Evolutionary conservation across 1,284 basidiomycete genomes (phyloP).

Genomic region (Blastosporella zonata): DNA sequence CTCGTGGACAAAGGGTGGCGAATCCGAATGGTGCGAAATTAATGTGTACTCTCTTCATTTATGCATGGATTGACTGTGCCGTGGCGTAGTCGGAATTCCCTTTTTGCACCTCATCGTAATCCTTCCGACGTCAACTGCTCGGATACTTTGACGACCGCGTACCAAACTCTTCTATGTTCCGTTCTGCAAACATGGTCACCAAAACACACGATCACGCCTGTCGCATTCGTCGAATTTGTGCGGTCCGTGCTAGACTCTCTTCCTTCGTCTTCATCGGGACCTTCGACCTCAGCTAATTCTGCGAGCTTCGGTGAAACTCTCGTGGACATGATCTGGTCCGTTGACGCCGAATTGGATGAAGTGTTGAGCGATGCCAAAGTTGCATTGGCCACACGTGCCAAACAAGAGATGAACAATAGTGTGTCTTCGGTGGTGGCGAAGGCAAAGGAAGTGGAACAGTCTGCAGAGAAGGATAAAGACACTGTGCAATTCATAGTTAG

Average conservation of each 20-base stretch:
- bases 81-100: conserved; percentile 50
- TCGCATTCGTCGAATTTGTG: conserved; percentile 58
- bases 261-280: conserved; percentile 64
- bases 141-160: conserved; percentile 59
- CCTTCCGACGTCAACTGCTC: conserved; percentile 47
- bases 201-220: conserved; percentile 41
- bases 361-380: conserved; percentile 53
- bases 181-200: conserved; percentile 54
- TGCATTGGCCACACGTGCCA: conserved; percentile 32
- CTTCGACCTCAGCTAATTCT: conserved; percentile 37
- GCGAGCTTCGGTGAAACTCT: conserved; percentile 61
- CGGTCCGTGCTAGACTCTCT: conserved; percentile 55
- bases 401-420: conserved; percentile 26
- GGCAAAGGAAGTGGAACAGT: conserved; percentile 45
- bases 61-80: conserved; percentile 12
- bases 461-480: conserved; percentile 60
- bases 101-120: conserved; percentile 55
- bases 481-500: conserved; percentile 57
- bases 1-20: conserved; percentile 56
- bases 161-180: conserved; percentile 63
- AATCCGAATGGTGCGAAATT: conserved; percentile 54
- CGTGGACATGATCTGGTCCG: conserved; percentile 76
- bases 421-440: conserved; percentile 29
- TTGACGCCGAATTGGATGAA: conserved; percentile 76
- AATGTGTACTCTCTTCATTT: neutral